Percentiles rank a stretch among this genome's conserved stretches.
Evolutionary conservation across 2,329 filamentous ascomycete species (phyloP).

Genomic region (Fusarium graminum): DNA sequence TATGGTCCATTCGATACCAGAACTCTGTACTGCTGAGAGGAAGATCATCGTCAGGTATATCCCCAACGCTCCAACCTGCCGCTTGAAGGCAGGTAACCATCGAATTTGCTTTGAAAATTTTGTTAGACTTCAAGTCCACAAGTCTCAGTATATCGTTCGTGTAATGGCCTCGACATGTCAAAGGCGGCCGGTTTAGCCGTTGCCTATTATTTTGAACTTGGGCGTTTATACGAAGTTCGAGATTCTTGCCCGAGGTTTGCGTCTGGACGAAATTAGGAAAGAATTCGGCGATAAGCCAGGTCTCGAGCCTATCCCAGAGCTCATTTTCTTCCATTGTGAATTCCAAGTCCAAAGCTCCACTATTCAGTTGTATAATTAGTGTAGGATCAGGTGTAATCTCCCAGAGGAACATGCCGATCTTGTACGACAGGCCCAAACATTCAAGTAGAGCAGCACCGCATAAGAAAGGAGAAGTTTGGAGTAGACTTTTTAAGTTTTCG

Average conservation of each 20-base stretch:
- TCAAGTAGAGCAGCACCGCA: slow-evolving; percentile 62
- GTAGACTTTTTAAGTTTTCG: slow-evolving; percentile 59
- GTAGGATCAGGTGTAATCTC: slow-evolving; percentile 57
- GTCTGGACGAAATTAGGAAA: background rate
- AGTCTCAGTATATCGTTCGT: no score
- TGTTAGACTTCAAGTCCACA: slow-evolving; percentile 30
- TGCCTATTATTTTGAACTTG: no score
- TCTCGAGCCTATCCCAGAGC: slow-evolving; percentile 33
- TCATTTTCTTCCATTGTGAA: slow-evolving; percentile 47
- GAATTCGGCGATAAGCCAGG: slow-evolving; percentile 3
- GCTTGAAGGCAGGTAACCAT: slow-evolving; percentile 49
- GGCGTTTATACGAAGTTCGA: no score
- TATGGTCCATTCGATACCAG: background rate
- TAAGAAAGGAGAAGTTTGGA: slow-evolving; percentile 63
- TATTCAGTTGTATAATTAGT: slow-evolving; percentile 60
- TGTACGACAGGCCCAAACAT: slow-evolving; percentile 57
- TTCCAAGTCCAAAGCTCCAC: slow-evolving; percentile 60
- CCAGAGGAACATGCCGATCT: slow-evolving; percentile 54
- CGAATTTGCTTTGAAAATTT: slow-evolving; percentile 54
- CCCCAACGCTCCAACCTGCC: slow-evolving; percentile 54
- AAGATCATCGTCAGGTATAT: slow-evolving; percentile 54
- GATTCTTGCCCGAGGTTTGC: no score
- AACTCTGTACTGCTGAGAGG: slow-evolving; percentile 44
- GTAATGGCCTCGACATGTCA: no score
- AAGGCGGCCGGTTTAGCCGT: no score